A percentile compares a stretch with the other conserved stretches of the same genome.
Conservation (phyloP, 208 protist species). For the Trypanosomatidae sp. region DNA sequence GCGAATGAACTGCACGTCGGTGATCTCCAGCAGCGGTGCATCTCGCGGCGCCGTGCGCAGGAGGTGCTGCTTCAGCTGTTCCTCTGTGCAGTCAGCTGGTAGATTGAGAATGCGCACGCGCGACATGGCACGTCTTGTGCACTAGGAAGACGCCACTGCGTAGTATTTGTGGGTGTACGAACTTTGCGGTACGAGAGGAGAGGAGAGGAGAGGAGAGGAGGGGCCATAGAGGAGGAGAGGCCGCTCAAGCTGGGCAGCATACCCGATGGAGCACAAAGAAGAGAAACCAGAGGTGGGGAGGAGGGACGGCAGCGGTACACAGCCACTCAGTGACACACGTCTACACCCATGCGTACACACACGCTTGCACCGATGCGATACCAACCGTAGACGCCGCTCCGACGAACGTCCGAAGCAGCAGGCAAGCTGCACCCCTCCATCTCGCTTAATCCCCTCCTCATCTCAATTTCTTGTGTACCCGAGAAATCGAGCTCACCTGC, state of each 20-base stretch:
- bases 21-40: conserved; percentile 88
- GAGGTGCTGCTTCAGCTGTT: conserved; percentile 91
- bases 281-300: neutral
- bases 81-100: conserved; percentile 93
- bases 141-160: neutral
- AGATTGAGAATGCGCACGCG: conserved; percentile 95
- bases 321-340: neutral
- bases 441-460: neutral
- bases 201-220: neutral
- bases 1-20: conserved; percentile 65
- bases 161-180: neutral
- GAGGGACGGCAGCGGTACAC: neutral
- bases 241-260: neutral
- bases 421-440: too few species aligned
- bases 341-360: neutral
- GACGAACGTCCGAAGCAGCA: neutral
- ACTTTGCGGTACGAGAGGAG: neutral
- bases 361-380: neutral
- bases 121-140: conserved; percentile 44
- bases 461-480: neutral
- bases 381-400: neutral
- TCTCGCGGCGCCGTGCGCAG: conserved; percentile 54
- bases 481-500: neutral
- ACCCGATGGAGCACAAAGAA: neutral
- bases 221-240: neutral